These are phyloP conservation scores for Tephrocybe sp. DNA, from an alignment of 768 basidiomycete genomes.

Conservation along the genomic window DNA sequence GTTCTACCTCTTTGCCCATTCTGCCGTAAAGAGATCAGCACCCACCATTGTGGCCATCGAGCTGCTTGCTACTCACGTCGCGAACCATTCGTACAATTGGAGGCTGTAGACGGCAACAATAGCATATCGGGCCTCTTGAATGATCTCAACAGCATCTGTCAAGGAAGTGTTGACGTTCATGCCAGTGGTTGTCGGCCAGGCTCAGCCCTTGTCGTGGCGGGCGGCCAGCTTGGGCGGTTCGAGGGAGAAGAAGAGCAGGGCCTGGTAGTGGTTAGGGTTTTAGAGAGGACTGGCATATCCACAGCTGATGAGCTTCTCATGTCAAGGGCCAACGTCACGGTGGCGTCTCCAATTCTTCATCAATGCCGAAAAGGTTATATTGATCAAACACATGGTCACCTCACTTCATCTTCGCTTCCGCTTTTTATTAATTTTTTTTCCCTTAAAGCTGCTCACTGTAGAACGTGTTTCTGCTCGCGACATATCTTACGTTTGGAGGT, in stretches of 20 bases:
- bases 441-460: neutral
- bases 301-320: constrained; percentile 17
- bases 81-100: constrained; percentile 37
- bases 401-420: neutral
- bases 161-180: constrained; percentile 12
- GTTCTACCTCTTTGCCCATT: constrained; percentile 28
- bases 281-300: constrained; percentile 5
- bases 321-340: constrained; percentile 10
- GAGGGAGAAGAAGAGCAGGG: neutral
- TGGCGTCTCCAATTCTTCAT: constrained; percentile 1
- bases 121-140: constrained; percentile 28
- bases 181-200: constrained; percentile 9
- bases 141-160: constrained; percentile 13
- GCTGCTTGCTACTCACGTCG: constrained; percentile 27
- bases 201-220: constrained; percentile 3
- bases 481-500: no score
- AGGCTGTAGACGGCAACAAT: constrained; percentile 32
- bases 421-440: neutral
- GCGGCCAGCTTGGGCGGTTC: constrained; percentile 12
- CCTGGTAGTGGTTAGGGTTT: neutral
- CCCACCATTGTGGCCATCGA: neutral
- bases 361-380: constrained; percentile 12
- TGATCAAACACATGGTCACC: constrained; percentile 8
- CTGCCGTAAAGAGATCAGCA: constrained; percentile 21
- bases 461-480: no score